A percentile compares a stretch with the other conserved stretches of the same genome.
Conservation (phyloP, 192 early-diverging fungal species). For the Coemansia sp. region DNA sequence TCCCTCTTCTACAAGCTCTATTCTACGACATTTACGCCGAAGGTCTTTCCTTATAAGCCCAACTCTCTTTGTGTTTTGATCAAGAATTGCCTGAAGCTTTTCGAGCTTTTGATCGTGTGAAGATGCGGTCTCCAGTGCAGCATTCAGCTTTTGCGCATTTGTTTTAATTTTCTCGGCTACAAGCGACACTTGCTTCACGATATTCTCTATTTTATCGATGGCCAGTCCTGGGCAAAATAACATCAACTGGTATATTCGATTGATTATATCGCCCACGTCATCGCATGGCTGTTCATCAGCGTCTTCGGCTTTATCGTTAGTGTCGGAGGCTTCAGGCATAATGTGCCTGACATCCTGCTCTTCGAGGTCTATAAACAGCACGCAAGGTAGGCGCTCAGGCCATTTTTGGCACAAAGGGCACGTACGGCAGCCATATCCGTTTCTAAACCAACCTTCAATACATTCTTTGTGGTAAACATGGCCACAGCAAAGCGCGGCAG, state of each 20-base stretch:
- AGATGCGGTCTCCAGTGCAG: neutral
- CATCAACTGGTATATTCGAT: neutral
- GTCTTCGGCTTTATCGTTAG: neutral
- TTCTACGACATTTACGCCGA: neutral
- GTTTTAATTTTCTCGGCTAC: neutral
- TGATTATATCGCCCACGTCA: neutral
- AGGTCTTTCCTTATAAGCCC: neutral
- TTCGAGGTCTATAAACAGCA: slow-evolving; percentile 11
- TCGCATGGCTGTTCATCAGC: neutral
- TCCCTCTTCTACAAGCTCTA: neutral
- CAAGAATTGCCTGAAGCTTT: neutral
- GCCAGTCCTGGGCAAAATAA: neutral
- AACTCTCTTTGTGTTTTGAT: neutral
- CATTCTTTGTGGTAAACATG: slow-evolving; percentile 27
- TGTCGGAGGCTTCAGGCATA: neutral
- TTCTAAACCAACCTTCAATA: slow-evolving; percentile 12
- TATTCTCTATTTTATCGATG: neutral
- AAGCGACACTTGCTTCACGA: neutral
- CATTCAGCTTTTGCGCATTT: neutral
- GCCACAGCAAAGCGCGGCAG: slow-evolving; percentile 20
- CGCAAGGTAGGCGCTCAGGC: neutral
- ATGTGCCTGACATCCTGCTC: neutral
- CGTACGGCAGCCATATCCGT: neutral
- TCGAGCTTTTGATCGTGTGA: neutral
- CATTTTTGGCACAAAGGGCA: slow-evolving; percentile 18